Evolutionary conservation across 2,329 filamentous ascomycete genomes (phyloP).

Genomic region (Phyllosticta capitalensis): DNA sequence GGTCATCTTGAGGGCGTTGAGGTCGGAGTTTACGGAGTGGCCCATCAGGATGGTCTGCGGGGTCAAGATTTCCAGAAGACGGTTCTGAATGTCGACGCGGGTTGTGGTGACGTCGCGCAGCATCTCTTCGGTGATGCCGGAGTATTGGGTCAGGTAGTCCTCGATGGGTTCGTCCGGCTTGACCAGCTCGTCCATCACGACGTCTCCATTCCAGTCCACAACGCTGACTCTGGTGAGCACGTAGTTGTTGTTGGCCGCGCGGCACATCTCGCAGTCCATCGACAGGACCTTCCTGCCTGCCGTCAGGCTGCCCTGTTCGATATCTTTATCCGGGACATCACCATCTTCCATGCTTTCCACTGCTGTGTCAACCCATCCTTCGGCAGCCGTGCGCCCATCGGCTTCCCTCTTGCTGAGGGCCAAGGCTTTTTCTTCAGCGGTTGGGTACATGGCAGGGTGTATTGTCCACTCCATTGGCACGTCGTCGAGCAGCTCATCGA

Average conservation of each 20-base stretch:
- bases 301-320: constrained; percentile 74
- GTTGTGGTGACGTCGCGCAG: constrained; percentile 76
- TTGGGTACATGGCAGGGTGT: constrained; percentile 65
- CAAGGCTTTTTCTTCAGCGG: constrained; percentile 45
- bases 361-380: constrained; percentile 76
- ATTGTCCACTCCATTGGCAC: constrained; percentile 63
- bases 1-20: constrained; percentile 73
- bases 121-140: constrained; percentile 83
- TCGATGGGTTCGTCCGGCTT: constrained; percentile 81
- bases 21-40: constrained; percentile 73
- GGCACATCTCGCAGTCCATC: constrained; percentile 96
- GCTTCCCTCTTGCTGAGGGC: constrained; percentile 45
- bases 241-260: constrained; percentile 68
- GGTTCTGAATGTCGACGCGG: constrained; percentile 69
- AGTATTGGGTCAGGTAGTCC: constrained; percentile 82
- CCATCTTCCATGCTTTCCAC: constrained; percentile 60
- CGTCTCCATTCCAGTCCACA: constrained; percentile 72
- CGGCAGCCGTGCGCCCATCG: constrained; percentile 37
- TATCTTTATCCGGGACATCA: constrained; percentile 55
- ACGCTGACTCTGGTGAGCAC: constrained; percentile 85
- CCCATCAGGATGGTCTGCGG: constrained; percentile 66
- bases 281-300: constrained; percentile 70
- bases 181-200: constrained; percentile 82
- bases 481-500: constrained; percentile 60
- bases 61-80: constrained; percentile 62